Percentiles rank a stretch among this genome's conserved stretches.
Evolutionary conservation across 306 rosid species (phyloP).

Genomic region (Heteromeles arbutifolia): DNA sequence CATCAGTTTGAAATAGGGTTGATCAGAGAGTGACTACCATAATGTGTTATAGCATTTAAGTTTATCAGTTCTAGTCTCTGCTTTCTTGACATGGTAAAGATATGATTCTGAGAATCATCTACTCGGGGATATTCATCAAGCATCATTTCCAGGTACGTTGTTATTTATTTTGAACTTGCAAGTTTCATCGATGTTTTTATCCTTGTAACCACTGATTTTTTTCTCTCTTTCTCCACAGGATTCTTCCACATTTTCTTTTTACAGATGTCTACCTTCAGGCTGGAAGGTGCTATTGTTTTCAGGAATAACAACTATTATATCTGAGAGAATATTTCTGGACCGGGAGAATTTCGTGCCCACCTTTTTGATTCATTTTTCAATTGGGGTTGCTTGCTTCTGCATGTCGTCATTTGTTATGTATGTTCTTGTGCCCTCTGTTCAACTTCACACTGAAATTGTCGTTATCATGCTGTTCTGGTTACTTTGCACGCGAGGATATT

Average conservation of each 20-base stretch:
- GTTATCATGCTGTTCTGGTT: neutral
- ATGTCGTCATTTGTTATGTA: constrained; percentile 65
- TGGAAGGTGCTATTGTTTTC: constrained; percentile 61
- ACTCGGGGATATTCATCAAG: constrained; percentile 68
- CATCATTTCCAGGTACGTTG: constrained; percentile 66
- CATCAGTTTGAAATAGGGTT: neutral
- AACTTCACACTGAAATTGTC: neutral
- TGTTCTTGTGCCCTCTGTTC: constrained; percentile 10
- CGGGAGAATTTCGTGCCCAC: constrained; percentile 63
- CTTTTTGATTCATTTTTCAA: constrained; percentile 53
- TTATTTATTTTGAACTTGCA: constrained; percentile 1
- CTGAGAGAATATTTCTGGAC: constrained; percentile 75
- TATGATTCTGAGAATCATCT: constrained; percentile 77
- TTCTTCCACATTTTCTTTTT: constrained; percentile 62
- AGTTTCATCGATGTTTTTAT: constrained; percentile 3
- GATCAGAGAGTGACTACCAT: neutral
- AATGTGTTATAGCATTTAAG: neutral
- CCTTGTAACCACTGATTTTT: constrained; percentile 3
- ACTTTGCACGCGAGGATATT: neutral
- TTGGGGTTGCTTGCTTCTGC: constrained; percentile 77
- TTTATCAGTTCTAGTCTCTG: constrained; percentile 11
- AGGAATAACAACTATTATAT: constrained; percentile 51
- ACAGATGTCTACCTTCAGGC: constrained; percentile 79
- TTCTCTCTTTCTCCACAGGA: constrained; percentile 43
- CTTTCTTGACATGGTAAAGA: constrained; percentile 68